Base-by-base conservation (phyloP, 306 rosid species). In the Cucumis sativus region DNA sequence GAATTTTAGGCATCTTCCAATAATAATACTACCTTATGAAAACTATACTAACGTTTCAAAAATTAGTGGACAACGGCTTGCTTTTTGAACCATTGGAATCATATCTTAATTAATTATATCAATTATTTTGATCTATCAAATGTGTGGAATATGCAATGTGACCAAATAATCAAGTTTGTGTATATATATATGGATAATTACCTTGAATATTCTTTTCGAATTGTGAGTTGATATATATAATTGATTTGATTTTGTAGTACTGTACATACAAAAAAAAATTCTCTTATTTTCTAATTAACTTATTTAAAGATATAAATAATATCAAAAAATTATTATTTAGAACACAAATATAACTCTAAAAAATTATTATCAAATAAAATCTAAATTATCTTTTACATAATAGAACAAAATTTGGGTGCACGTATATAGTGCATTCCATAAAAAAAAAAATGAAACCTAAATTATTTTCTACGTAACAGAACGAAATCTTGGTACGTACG, bases 1-100 rank as follows among this genome's bases (percentile, higher is more conserved):
- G 85, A 75, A 82, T 88, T 87, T 87, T 68, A 16, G 90, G 88
- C 89, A 87, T 88, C 90, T 89, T 85, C 89, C 83, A 56, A 41
- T 71, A 77, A 85, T 39, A 77, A 0, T 51, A 16, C 63, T 54
- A 75, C 74, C 61, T 76, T 72, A 60, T 73, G 52, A 30, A 67
- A 65, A 64, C 49, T 60, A 35, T 65, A 4, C 49, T 13, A 64
- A 64, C 69, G 6, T 63, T 60, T 61, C 4, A 61, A 61, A 47
- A 61, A 61, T 20, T 55, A 18, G 60, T 55, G 60, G 60, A 55
- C 60, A 7, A 55, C 8, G 60, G 25, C 63, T 20, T 58, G 6
- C 30, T 58, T 58, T 10, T 20, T 10, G 30, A 20, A 9, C 41
- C 8, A 66, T 63, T 63, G 35, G 54, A 76, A 82, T 9, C 23